Base-by-base conservation (phyloP, 495 filamentous ascomycete species). In the Xylaria palmicola region DNA sequence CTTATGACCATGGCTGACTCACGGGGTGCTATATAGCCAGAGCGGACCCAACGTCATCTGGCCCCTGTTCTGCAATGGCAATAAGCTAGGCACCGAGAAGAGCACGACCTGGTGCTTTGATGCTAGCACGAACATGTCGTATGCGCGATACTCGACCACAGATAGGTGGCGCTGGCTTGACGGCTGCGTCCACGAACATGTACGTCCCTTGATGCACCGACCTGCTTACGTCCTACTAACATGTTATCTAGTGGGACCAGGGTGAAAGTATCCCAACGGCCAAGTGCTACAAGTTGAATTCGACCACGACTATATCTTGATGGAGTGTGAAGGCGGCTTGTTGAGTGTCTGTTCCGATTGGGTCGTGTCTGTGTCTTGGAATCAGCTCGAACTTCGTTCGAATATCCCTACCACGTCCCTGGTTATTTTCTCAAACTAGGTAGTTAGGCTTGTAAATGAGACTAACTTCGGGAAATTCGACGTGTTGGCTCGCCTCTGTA, bases 131-230 rank as follows among this genome's bases (percentile, higher is more conserved):
- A 79, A 79, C 66, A 80, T 80, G 77, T 78, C 75, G 40, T 80
- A 77, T 49, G 76, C 77, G 0, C 67, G 65, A 56, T 80, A 80
- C 64, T 75, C 73, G 36, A 74, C 70, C 1, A 73, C 72, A 1
- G 77, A 79, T 56, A 53, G 77, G 56, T 80, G 77, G 77, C 63
- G 68, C 24, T 80, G 76, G 77, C 65, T 80, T 52, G 75, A 63
- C 41, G 77, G 77, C 20, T 80, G 77, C 56, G 77, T 80, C 55
- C 77, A 79, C 40, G 77, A 80, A 63, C 77, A 80, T 47, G 77
- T 78, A 72, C 10, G 77, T 75, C 8, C 49, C 50, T 39, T 47
- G 39, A 61, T n/a, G 32, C 17, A 51, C 19, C 48, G 56, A 43
- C 22, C 29, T 22, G 30, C 9, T 48, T 64, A 7, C 45, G 63